Base-by-base conservation (phyloP, 805 yeast species). In the Debaryomyces prosopidis region DNA sequence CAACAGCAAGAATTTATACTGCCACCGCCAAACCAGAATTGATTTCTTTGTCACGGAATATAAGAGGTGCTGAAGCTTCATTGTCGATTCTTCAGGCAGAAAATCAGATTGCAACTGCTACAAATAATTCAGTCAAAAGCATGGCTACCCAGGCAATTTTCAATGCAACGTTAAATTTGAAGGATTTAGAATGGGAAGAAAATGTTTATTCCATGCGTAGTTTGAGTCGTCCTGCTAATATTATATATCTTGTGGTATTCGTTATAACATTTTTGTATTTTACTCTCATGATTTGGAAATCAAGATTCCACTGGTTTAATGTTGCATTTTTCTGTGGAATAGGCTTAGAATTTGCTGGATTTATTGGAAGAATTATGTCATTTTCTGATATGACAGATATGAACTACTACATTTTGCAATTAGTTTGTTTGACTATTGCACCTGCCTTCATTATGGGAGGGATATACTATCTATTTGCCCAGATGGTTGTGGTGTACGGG, bases 361-460 rank as follows among this genome's bases (percentile, higher is more conserved):
- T 67, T 48, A 47, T 70, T 43, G 74, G 75, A 3, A 58, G 77
- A 47, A 57, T 68, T 1, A 44, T 68, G 23, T 49, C 71, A 1
- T 48, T 70, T 38, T 44, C 42, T 19, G 64, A 68, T 47, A 43
- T 51, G 44, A 48, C 53, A 8, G 45, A 54, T 44, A 36, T 51
- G 31, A 45, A 52, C 40, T 55, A 40, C 42, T 71, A 52, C 46
- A 52, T 69, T 30, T 42, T 65, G 41, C 77, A 71, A 49, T 62
- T 58, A 41, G 63, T 68, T 14, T 45, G 64, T 2, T 59, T 71
- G 49, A 69, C 75, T 2, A 59, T 71, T 23, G 65, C 73, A 1
- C 76, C 76, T 2, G 76, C 75, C 2, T 69, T 71, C 44, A 57
- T 70, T 14, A 71, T 71, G 77, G 77, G 63, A 1, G 77, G 76